phyloP scores from a whole-genome alignment of 2,329 filamentous ascomycete genomes.

The Penicillium sp. region DNA sequence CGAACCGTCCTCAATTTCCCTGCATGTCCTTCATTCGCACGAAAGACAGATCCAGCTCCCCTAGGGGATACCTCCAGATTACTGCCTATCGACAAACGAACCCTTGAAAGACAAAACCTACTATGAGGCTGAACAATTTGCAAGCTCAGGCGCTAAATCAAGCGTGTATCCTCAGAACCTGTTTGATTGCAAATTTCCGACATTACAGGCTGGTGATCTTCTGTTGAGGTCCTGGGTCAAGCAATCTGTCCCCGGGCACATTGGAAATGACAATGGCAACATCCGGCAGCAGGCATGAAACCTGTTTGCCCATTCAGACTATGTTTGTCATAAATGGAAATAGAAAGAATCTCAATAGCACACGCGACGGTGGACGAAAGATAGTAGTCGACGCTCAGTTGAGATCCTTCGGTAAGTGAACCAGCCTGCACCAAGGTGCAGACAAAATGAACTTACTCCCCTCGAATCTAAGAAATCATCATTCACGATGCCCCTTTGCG shows the following conservation, averaged over 20 bases:
- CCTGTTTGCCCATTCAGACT: neutral
- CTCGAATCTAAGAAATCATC: neutral
- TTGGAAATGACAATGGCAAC: neutral
- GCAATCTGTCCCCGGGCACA: neutral
- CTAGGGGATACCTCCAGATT: neutral
- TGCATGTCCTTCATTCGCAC: neutral
- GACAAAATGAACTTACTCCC: neutral
- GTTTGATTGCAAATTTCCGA: neutral
- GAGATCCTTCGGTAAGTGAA: neutral
- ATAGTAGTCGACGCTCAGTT: neutral
- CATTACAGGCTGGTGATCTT: neutral
- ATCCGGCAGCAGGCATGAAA: neutral
- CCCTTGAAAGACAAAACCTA: neutral
- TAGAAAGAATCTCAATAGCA: neutral
- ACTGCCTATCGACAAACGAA: neutral
- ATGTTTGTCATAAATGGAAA: neutral
- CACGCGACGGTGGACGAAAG: neutral
- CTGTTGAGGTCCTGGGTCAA: neutral
- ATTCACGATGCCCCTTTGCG: neutral
- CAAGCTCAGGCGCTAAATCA: neutral
- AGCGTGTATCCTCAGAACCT: neutral
- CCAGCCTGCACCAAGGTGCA: neutral
- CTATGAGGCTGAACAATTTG: neutral
- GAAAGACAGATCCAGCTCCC: neutral
- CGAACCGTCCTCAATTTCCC: neutral